Base-by-base conservation (phyloP, 2,329 filamentous ascomycete genomes). In the Madurella fahalii region DNA sequence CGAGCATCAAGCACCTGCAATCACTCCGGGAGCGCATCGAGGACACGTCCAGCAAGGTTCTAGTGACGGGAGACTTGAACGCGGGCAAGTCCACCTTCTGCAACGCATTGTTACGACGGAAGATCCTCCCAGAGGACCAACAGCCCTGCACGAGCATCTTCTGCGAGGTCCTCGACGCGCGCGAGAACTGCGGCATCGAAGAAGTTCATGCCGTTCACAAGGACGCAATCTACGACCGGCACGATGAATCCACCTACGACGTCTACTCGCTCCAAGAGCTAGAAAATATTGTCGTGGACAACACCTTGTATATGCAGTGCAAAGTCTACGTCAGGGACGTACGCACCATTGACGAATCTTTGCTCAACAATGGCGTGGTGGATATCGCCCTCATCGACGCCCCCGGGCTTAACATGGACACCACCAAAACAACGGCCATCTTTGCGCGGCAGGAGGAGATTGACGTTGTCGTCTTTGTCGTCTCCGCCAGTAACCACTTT, bases 81-180 rank as follows among this genome's bases (percentile, higher is more conserved):
- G 93, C 94, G 9, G 94, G 94, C 67, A 99, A 99, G 69, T 99
- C 94, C 4, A 99, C 94, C 1, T 99, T 99, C 65, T 99, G 94
- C 75, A 99, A 99, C 71, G 94, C 94, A n/a, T 77, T 99, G 2
- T 74, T 99, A 40, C 86, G 94, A 57, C 84, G 92, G 58, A 97
- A 97, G 72, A 83, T 99, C 30, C 74, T 99, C 4, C 94, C 94
- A 0, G 94, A 97, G 72, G 94, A 99, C 65, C 93, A 99, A 70
- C 94, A 97, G 68, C 94, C 94, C 1, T 99, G 94, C 72, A 99
- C 94, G 2, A 94, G 90, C 71, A 96, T 99, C 54, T 99, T 99
- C 73, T 99, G 94, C 69, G 94, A 99, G 69, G 94, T 99, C 2
- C 73, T 99, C 54, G 92, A 99, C 71, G 88, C 89, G 5, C 84